phyloP scores from a whole-genome alignment of 1,284 basidiomycete species.

The Sphagnurus paluster region DNA sequence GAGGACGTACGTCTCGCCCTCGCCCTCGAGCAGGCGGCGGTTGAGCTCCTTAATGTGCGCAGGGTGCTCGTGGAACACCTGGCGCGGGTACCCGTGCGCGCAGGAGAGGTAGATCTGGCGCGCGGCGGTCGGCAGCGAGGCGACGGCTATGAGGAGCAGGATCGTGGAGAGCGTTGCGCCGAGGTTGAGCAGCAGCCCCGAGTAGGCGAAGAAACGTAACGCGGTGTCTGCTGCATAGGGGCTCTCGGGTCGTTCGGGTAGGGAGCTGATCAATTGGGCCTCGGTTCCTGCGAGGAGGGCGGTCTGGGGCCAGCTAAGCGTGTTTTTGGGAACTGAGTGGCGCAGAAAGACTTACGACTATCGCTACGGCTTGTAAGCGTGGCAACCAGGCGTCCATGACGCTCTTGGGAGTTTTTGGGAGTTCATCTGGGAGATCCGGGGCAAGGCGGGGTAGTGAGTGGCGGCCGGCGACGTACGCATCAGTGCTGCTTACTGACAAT shows the following conservation, averaged over 20 bases:
- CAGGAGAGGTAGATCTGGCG: constrained; percentile 21
- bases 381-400: constrained; percentile 22
- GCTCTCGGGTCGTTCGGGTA: constrained; percentile 7
- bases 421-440: constrained; percentile 15
- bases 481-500: constrained; percentile 15
- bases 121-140: constrained; percentile 21
- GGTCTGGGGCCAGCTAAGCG: constrained; percentile 9
- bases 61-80: constrained; percentile 11
- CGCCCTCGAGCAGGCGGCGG: constrained; percentile 10
- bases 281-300: constrained; percentile 20
- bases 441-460: background rate
- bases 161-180: constrained; percentile 22
- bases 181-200: constrained; percentile 20
- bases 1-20: constrained; percentile 22
- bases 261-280: constrained; percentile 16
- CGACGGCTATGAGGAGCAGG: constrained; percentile 21
- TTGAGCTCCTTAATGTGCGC: constrained; percentile 16
- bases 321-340: no score
- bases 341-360: constrained; percentile 14
- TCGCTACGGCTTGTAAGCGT: constrained; percentile 19
- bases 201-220: constrained; percentile 20
- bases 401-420: constrained; percentile 18
- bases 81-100: constrained; percentile 17
- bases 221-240: constrained; percentile 9
- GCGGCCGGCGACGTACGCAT: no score